These are phyloP conservation scores for Fraxinus angustifolia DNA, from an alignment of 305 asterid species.

Conservation along the genomic window DNA sequence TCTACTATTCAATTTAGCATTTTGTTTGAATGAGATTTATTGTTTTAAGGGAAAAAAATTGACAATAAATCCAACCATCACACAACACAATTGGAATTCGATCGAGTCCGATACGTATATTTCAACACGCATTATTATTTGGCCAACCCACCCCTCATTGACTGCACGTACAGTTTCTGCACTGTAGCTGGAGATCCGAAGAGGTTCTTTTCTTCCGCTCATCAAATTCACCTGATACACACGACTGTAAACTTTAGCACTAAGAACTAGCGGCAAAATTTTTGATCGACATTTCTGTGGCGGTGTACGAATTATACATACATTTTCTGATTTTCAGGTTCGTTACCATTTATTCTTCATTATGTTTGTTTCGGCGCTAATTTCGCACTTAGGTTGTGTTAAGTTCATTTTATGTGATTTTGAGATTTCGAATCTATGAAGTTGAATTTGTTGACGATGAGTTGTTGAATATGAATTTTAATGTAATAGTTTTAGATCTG, in stretches of 20 bases:
- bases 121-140: background rate
- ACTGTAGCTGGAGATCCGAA: background rate
- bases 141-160: background rate
- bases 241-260: background rate
- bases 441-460: background rate
- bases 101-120: background rate
- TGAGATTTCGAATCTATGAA: background rate
- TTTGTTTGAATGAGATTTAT: background rate
- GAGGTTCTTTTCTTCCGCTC: background rate
- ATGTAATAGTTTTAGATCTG: background rate
- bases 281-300: conserved; percentile 12
- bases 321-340: conserved; percentile 25
- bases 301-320: conserved; percentile 20
- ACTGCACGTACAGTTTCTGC: background rate
- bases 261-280: conserved; percentile 19
- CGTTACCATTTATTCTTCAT: background rate
- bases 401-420: background rate
- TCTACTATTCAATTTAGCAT: background rate
- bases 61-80: background rate
- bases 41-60: background rate
- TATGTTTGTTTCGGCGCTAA: conserved; percentile 20
- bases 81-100: background rate
- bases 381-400: background rate
- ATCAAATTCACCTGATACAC: background rate
- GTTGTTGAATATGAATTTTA: background rate